These are phyloP conservation scores for Eucalyptus tenuipes DNA, from an alignment of 345 rosid genomes.

Conservation along the genomic window DNA sequence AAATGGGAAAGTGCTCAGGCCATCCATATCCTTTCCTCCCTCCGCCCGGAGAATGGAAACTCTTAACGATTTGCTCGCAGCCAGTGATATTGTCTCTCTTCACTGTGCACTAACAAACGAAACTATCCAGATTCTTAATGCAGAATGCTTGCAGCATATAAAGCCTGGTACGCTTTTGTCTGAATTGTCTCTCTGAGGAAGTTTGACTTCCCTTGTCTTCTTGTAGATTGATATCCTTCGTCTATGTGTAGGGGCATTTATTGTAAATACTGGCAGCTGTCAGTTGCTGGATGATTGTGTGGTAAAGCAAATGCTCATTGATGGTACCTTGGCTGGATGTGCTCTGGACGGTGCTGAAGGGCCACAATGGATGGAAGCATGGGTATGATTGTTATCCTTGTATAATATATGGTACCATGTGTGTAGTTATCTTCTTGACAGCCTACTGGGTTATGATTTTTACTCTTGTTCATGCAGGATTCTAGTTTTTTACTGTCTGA, in stretches of 20 bases:
- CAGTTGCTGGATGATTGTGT: conserved; percentile 94
- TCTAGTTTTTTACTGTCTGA: neutral
- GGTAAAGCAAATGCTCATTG: conserved; percentile 85
- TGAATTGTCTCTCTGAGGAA: neutral
- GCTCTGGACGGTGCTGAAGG: conserved; percentile 99
- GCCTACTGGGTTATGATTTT: neutral
- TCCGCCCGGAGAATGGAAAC: conserved; percentile 99
- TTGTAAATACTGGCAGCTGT: conserved; percentile 93
- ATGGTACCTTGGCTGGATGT: conserved; percentile 94
- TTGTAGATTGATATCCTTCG: neutral
- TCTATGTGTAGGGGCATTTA: conserved; percentile 69
- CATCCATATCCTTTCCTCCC: conserved; percentile 61
- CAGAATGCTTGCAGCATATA: conserved; percentile 92
- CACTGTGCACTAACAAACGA: conserved; percentile 83
- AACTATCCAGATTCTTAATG: conserved; percentile 86
- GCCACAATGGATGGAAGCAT: conserved; percentile 99
- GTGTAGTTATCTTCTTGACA: neutral
- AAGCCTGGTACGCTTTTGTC: conserved; percentile 60
- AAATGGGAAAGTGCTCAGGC: conserved; percentile 43
- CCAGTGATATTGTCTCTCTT: conserved; percentile 92
- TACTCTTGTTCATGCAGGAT: neutral
- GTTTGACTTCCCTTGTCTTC: neutral
- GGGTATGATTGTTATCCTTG: conserved; percentile 50
- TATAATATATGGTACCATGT: neutral
- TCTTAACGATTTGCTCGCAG: conserved; percentile 87